These are phyloP conservation scores for Cyberlindnera xishuangbannaensis DNA, from an alignment of 805 yeast species.

Conservation along the genomic window DNA sequence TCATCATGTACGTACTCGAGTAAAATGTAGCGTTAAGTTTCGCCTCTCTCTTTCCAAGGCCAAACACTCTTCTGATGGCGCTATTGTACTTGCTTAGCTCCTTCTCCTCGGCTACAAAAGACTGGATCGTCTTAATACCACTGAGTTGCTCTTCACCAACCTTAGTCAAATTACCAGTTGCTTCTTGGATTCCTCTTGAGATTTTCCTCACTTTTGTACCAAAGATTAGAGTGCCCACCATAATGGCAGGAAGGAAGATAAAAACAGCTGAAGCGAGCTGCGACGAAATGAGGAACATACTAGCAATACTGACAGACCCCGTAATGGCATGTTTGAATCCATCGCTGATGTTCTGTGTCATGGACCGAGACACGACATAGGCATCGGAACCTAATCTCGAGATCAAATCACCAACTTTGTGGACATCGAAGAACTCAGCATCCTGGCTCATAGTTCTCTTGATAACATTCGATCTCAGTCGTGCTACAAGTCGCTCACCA, in stretches of 20 bases:
- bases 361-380: constrained; percentile 78
- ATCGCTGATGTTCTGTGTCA: constrained; percentile 88
- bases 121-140: constrained; percentile 84
- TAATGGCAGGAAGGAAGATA: constrained; percentile 74
- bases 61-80: constrained; percentile 61
- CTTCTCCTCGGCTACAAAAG: constrained; percentile 81
- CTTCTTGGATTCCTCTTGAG: constrained; percentile 76
- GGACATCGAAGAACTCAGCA: constrained; percentile 88
- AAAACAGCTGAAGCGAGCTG: constrained; percentile 77
- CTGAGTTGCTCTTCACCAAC: constrained; percentile 90
- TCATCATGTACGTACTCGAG: constrained; percentile 74
- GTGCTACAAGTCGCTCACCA: constrained; percentile 84
- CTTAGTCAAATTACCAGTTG: constrained; percentile 79
- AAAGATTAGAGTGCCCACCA: constrained; percentile 71
- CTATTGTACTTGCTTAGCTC: constrained; percentile 73
- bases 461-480: constrained; percentile 72
- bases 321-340: constrained; percentile 79
- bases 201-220: constrained; percentile 76
- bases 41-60: constrained; percentile 76
- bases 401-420: constrained; percentile 90
- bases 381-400: constrained; percentile 88
- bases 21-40: constrained; percentile 69
- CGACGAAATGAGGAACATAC: constrained; percentile 86
- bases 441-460: constrained; percentile 79
- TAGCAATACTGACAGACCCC: constrained; percentile 79